phyloP scores from a whole-genome alignment of 2,329 filamentous ascomycete species.

The Fusarium sp. region DNA sequence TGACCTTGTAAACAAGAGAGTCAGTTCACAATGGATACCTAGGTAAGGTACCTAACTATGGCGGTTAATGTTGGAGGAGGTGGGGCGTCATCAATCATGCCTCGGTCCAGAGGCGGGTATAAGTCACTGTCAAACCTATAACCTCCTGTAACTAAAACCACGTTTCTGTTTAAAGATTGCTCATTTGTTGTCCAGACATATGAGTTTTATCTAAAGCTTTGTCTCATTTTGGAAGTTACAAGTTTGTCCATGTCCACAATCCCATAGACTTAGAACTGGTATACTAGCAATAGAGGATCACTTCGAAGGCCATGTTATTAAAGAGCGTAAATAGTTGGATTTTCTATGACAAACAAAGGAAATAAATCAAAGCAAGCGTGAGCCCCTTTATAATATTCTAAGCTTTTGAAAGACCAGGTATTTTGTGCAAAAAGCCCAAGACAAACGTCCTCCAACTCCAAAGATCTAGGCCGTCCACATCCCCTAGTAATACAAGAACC shows the following conservation, averaged over 20 bases:
- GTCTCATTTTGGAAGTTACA: background rate
- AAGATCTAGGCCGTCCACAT: background rate
- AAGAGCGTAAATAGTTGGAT: conserved; percentile 14
- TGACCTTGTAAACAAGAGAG: background rate
- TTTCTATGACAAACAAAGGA: background rate
- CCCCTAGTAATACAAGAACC: background rate
- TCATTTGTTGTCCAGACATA: background rate
- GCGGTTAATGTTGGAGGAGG: conserved; percentile 7
- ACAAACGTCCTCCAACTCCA: background rate
- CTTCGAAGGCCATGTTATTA: background rate
- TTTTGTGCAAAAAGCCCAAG: background rate
- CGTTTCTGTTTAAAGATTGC: background rate
- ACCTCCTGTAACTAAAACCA: background rate
- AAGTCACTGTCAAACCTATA: background rate
- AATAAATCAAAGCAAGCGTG: background rate
- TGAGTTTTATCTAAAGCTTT: background rate
- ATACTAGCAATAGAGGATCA: background rate
- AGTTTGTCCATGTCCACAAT: background rate
- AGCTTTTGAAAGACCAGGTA: background rate
- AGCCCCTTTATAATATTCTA: conserved; percentile 1
- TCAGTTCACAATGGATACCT: background rate
- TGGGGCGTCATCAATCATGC: conserved; percentile 24
- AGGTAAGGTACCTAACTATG: background rate
- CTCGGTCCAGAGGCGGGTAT: conserved; percentile 10
- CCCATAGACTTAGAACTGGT: background rate